Conservation (phyloP, 192 early-diverging fungal genomes). For the Irineochytrium annulatum region DNA sequence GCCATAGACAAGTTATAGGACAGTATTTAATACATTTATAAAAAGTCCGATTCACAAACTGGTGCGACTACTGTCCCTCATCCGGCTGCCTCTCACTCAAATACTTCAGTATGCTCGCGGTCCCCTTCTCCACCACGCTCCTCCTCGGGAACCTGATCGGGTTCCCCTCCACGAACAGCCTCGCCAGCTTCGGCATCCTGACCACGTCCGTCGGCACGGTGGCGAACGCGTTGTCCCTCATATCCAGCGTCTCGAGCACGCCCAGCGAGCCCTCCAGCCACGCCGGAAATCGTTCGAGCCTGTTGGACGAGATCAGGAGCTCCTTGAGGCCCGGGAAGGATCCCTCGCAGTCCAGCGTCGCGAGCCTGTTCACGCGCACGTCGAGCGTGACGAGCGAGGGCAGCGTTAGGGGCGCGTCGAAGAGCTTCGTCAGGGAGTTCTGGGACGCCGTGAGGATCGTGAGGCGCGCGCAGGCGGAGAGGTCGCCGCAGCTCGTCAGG, state of each 20-base stretch:
- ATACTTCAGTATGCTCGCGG: constrained; percentile 26
- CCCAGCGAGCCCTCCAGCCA: background rate
- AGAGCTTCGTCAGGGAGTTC: constrained; percentile 19
- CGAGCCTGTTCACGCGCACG: constrained; percentile 17
- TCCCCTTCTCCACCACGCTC: constrained; percentile 28
- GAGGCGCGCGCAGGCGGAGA: constrained; percentile 1
- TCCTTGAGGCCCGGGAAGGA: constrained; percentile 22
- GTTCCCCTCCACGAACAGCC: constrained; percentile 43
- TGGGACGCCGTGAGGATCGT: constrained; percentile 23
- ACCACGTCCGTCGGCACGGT: constrained; percentile 22
- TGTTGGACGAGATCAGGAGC: constrained; percentile 8
- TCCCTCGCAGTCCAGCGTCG: constrained; percentile 7
- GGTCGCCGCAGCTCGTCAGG: constrained; percentile 7
- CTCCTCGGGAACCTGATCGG: constrained; percentile 28
- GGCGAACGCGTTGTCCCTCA: constrained; percentile 37
- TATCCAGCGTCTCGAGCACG: constrained; percentile 36
- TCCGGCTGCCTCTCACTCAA: constrained; percentile 24
- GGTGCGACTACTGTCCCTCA: background rate
- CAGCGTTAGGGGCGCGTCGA: background rate
- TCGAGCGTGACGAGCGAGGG: constrained; percentile 25
- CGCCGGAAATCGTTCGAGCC: constrained; percentile 15
- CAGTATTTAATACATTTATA: no score
- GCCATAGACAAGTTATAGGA: no score
- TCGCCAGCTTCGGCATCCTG: constrained; percentile 29
- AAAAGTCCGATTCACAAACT: no score